These are phyloP conservation scores for Malassezia restricta DNA, from an alignment of 1,284 basidiomycete species.

Conservation along the genomic window DNA sequence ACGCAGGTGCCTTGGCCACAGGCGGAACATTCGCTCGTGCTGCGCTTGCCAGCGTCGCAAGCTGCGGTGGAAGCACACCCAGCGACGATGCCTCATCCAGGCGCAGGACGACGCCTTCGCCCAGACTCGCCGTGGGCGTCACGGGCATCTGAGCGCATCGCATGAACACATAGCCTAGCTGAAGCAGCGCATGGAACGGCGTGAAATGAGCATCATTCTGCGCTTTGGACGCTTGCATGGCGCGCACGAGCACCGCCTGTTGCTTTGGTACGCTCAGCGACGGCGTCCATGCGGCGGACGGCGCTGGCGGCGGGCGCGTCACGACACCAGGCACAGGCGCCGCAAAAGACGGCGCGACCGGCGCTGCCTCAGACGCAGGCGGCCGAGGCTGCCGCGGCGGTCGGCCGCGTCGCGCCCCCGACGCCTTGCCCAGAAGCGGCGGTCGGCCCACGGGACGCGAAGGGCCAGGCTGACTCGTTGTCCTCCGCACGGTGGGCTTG, in stretches of 20 bases:
- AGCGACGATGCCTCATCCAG: conserved; percentile 34
- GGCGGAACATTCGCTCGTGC: not conserved
- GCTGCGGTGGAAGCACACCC: conserved; percentile 27
- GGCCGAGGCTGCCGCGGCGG: conserved; percentile 15
- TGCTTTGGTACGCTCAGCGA: conserved; percentile 33
- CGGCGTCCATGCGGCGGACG: conserved; percentile 18
- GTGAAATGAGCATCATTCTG: conserved; percentile 24
- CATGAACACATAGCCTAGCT: conserved; percentile 39
- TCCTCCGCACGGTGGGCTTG: no score
- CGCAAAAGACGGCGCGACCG: not conserved
- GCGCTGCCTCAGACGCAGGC: conserved; percentile 17
- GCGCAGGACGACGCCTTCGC: conserved; percentile 32
- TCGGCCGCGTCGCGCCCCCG: conserved; percentile 13
- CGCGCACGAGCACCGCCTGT: conserved; percentile 27
- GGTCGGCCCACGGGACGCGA: conserved; percentile 7
- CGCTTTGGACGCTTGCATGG: conserved; percentile 29
- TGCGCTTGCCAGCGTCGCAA: not conserved
- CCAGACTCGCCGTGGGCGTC: conserved; percentile 18
- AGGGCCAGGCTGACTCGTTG: not conserved
- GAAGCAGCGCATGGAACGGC: conserved; percentile 29
- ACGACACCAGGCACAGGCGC: not conserved
- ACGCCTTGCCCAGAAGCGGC: not conserved
- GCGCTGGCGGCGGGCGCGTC: not conserved
- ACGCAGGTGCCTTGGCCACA: conserved; percentile 3
- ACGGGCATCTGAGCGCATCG: conserved; percentile 29